Base-by-base conservation (phyloP, 140 eudicot genomes). In the Anethum foeniculum region DNA sequence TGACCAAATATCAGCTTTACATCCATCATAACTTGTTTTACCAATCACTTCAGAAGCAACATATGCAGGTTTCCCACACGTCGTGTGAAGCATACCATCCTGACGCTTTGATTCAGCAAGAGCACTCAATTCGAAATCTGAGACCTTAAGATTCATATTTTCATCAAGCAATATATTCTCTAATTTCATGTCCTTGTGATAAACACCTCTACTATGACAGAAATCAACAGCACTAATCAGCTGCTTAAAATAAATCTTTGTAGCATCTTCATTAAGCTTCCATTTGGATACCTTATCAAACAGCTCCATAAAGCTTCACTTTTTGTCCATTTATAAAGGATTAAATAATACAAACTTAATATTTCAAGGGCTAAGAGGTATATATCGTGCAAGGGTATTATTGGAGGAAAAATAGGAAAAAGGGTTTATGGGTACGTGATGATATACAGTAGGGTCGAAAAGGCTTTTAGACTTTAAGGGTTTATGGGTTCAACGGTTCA, bases 61-160 rank as follows among this genome's bases (percentile, higher is more conserved):
- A 52, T 93, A 93, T 0, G 98, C 96, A 64, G 98, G 98, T 5
- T 97, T 93, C 69, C 98, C 98, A 79, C 98, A 93, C 0, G 90
- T 85, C 0, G 98, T 93, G 82, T 93, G 95, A 49, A 93, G 90
- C 81, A 93, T 80, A 77, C 98, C 98, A 21, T 93, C 98, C 56
- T 85, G 88, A 8, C 88, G 65, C 77, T 83, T 93, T 0, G 91
- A 84, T 30, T 91, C 97, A 5, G 87, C 84, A 38, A 93, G 78
- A 4, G 96, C 97, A 67, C 97, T 91, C 81, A 93, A 84, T 14
- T 97, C 98, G 64, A 93, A 93, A 44, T 93, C 98, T 2, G 93
- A 84, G 23, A 93, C 83, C 77, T 93, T 93, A 5, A 93, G 75
- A 74, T 91, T 89, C 67, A 94, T 94, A 36, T 89, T 81, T 25